Conservation (phyloP, 176 grass and related monocot genomes). For the Poa annua region DNA sequence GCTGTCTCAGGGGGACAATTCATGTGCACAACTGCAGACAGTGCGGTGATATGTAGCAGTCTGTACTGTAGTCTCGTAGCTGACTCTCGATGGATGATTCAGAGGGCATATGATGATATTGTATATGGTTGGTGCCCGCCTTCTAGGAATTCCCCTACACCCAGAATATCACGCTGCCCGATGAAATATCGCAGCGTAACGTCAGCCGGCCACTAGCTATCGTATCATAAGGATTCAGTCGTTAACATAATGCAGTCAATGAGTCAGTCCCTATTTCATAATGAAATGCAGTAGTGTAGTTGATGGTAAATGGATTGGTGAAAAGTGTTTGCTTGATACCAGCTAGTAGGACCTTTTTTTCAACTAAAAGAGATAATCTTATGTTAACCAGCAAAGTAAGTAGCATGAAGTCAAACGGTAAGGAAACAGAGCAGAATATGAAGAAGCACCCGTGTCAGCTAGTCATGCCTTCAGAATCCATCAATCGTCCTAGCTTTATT, state of each 20-base stretch:
- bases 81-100: slow-evolving; percentile 22
- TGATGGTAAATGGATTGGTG: slow-evolving; percentile 3
- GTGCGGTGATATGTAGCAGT: not conserved
- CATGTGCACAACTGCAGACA: slow-evolving; percentile 24
- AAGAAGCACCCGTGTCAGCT: not conserved
- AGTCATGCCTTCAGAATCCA: not conserved
- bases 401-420: not conserved
- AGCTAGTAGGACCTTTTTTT: not conserved
- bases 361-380: not conserved
- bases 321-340: not conserved
- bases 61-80: slow-evolving; percentile 24
- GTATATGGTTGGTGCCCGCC: slow-evolving; percentile 40
- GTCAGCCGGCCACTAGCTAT: slow-evolving; percentile 32
- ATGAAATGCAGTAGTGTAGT: not conserved
- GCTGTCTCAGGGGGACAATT: slow-evolving; percentile 37
- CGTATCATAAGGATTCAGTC: slow-evolving; percentile 26
- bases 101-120: slow-evolving; percentile 30
- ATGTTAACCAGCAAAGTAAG: not conserved
- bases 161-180: slow-evolving; percentile 35
- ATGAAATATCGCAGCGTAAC: slow-evolving; percentile 33
- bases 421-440: not conserved
- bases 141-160: slow-evolving; percentile 38
- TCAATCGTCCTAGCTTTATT: no score
- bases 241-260: slow-evolving; percentile 15
- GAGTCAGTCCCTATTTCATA: not conserved